Evolutionary conservation across 2,329 filamentous ascomycete species (phyloP), one percentile per base, ranked within the genome.

Genomic region (Ceratocystis colombiana): DNA sequence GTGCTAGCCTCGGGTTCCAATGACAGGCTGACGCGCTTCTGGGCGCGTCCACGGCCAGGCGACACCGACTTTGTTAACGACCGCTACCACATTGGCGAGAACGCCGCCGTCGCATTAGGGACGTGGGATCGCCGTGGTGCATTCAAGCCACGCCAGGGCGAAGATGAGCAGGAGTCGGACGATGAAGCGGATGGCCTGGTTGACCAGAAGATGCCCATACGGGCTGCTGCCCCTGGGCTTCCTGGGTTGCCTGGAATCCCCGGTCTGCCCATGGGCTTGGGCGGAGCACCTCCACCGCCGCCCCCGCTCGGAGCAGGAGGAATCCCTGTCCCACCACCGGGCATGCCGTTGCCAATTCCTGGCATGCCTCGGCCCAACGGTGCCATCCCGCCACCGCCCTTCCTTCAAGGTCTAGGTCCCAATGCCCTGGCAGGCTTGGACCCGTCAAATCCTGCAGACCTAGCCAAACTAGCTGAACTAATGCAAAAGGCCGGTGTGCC

Each of bases 1-100:
- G 93, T 99, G 69, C 83, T 99, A 6, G 92, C 92, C 0, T 96
- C 93, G 1, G 94, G 94, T 12, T 96, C 92, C 10, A 97, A 99
- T 75, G 94, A 99, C 75, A 88, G 94, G 50, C 92, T 96, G 69
- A 97, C 94, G 1, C 87, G 94, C 61, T 99, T 99, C 78, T 99
- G 94, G 94, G 91, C 92, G 2, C 87, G 94, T 53, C 85, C 90
- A 17, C 82, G 94, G 61, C 94, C 94, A 1, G 94, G 94, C 62
- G 93, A 96, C 70, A 83, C 82, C n/a, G 86, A 88, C 64, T 88
- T 88, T 71, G 83, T 90, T 76, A 91, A 92, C 72, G 94, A 99
- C 76, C 85, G 91, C 67, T 96, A 95, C 75, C 94, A 99, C 73
- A 94, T 97, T 69, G 94, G 94, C 62, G 92, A 96, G 76, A 86